phyloP scores from a whole-genome alignment of 139 green algal species.

The Asterochloris sp. region DNA sequence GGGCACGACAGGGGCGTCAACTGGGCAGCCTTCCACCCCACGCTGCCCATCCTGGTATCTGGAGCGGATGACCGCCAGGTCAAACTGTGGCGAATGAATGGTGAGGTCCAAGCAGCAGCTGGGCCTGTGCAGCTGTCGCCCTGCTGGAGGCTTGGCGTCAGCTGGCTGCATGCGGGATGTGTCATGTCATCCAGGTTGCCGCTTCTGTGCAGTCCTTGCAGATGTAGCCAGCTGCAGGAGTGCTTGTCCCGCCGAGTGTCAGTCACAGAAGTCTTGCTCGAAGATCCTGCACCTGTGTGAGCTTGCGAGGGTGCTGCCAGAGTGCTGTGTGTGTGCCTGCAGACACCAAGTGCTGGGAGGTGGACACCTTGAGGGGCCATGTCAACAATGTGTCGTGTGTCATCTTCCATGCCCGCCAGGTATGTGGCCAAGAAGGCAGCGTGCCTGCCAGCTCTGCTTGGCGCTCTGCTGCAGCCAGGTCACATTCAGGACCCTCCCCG shows the following conservation, averaged over 20 bases:
- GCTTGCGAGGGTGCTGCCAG: neutral
- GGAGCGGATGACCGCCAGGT: constrained; percentile 98
- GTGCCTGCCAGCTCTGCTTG: neutral
- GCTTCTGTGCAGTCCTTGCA: too few species aligned
- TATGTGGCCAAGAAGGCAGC: neutral
- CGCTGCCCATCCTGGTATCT: constrained; percentile 96
- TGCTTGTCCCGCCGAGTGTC: too few species aligned
- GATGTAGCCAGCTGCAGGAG: too few species aligned
- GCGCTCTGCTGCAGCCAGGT: too few species aligned
- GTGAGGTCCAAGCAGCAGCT: constrained; percentile 25
- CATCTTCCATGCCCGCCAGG: constrained; percentile 96
- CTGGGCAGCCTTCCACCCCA: constrained; percentile 98
- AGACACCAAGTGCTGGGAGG: constrained; percentile 99
- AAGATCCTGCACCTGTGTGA: too few species aligned
- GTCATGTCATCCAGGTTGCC: neutral
- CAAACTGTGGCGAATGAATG: constrained; percentile 99
- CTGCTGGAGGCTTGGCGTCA: constrained; percentile 6
- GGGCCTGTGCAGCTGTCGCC: neutral
- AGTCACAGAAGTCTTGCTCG: too few species aligned
- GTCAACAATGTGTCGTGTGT: constrained; percentile 99
- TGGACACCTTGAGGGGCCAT: constrained; percentile 98
- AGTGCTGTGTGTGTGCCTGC: constrained; percentile 5
- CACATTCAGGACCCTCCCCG: too few species aligned
- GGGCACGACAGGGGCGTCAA: constrained; percentile 99
- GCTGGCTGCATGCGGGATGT: neutral